Conservation (phyloP, 257 asterid species). For the Phtheirospermum japonicum region DNA sequence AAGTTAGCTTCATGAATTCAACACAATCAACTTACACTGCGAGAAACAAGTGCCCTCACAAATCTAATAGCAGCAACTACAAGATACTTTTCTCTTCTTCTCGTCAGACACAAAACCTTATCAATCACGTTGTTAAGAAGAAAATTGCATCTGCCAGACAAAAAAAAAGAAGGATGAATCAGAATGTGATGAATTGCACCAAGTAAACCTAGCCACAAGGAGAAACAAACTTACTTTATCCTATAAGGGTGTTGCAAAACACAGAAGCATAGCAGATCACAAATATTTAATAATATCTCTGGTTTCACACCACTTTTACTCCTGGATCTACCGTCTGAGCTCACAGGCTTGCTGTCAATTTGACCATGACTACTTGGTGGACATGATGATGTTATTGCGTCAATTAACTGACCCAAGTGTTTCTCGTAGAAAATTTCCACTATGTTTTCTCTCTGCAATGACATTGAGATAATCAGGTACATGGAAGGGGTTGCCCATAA, state of each 20-base stretch:
- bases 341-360: conserved; percentile 37
- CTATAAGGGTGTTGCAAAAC: conserved; percentile 88
- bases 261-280: conserved; percentile 94
- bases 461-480: conserved; percentile 29
- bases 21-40: conserved; percentile 65
- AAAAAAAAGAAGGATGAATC: conserved; percentile 16
- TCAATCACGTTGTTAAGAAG: conserved; percentile 82
- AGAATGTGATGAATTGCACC: conserved; percentile 10
- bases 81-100: conserved; percentile 85
- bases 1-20: conserved; percentile 14
- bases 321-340: conserved; percentile 45
- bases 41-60: conserved; percentile 77
- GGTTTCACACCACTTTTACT: conserved; percentile 60
- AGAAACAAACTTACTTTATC: conserved; percentile 64
- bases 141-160: conserved; percentile 72
- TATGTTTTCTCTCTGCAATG: conserved; percentile 74
- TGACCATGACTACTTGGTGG: conserved; percentile 38
- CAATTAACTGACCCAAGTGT: conserved; percentile 78
- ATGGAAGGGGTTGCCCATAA: conserved; percentile 6
- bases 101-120: conserved; percentile 77
- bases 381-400: conserved; percentile 75
- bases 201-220: conserved; percentile 16
- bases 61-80: conserved; percentile 94
- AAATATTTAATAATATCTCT: conserved; percentile 77
- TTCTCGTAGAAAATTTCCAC: conserved; percentile 89